Base-by-base conservation (phyloP, 495 filamentous ascomycete genomes). In the Penicillium soppii region DNA sequence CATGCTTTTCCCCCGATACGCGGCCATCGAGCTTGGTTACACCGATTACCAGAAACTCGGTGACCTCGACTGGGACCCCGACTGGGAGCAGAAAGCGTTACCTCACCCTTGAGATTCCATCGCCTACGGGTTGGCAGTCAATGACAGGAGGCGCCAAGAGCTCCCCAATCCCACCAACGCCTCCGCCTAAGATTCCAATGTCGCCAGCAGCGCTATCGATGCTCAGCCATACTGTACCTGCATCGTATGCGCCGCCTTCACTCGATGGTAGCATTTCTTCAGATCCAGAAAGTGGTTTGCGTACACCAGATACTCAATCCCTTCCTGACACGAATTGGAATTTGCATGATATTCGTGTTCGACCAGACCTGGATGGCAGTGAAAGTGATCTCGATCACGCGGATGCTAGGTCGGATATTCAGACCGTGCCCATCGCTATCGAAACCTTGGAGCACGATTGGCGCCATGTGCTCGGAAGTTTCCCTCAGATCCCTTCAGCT, bases 201-300 rank as follows among this genome's bases (percentile, higher is more conserved):
- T 92, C 91, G 2, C 87, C 88, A 13, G 84, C 83, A 10, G 79
- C 82, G 20, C 79, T 90, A 36, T 83, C 80, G 15, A 77, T 87
- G 65, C 78, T 95, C 15, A 79, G 75, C 21, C 82, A 73, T 54
- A 80, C 79, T 43, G 78, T 90, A 12, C 90, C 91, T 8, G 82
- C 82, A 15, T 74, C 81, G n/a, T 89, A 87, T 58, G 85, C 89
- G 0, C 83, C 91, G 7, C 91, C 91, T 6, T 96, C 91, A 8
- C 80, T 97, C 3, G 90, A 95, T 76, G 91, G 90, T 7, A 95
- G 90, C 69, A 54, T 91, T 33, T 86, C 84, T 15, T 95, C 90
- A 7, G 90, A 96, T 56, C 90, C 95, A 58, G 77, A 91, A 68
- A 92, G 86, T 58, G 88, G 87, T 17, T 89, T 92, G 5, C 81